A percentile compares a stretch with the other conserved stretches of the same genome.
Evolutionary conservation across 805 yeast genomes (phyloP).

Genomic region (Saturnispora galanensis): DNA sequence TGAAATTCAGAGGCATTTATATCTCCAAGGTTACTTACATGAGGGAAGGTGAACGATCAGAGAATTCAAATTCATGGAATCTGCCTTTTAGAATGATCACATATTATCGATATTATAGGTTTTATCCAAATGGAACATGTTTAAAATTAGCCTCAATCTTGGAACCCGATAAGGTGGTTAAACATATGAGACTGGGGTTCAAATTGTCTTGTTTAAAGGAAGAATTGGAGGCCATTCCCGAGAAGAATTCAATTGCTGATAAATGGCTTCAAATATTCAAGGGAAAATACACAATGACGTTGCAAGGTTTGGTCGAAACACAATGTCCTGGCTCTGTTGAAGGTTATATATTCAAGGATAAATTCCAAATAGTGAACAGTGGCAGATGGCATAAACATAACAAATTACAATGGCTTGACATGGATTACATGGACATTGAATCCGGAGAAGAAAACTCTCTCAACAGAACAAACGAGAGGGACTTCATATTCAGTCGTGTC

Average conservation of each 20-base stretch:
- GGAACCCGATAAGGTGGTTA: slow-evolving; percentile 64
- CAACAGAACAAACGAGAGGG: slow-evolving; percentile 60
- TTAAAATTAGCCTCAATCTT: slow-evolving; percentile 58
- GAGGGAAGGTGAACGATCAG: slow-evolving; percentile 70
- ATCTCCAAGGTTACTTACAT: slow-evolving; percentile 78
- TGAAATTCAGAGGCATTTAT: slow-evolving; percentile 76
- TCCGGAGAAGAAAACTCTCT: slow-evolving; percentile 26
- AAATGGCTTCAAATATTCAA: slow-evolving; percentile 29
- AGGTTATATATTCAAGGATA: slow-evolving; percentile 54
- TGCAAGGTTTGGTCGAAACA: slow-evolving; percentile 45
- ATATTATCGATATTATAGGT: slow-evolving; percentile 77
- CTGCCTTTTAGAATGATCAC: slow-evolving; percentile 79
- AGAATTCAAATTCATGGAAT: slow-evolving; percentile 54
- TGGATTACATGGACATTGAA: slow-evolving; percentile 35
- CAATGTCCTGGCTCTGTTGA: slow-evolving; percentile 49
- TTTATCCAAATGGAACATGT: slow-evolving; percentile 70
- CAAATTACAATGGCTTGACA: slow-evolving; percentile 61
- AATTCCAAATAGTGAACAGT: slow-evolving; percentile 45
- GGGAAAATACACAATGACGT: slow-evolving; percentile 51
- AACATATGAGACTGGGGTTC: slow-evolving; percentile 31
- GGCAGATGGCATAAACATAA: slow-evolving; percentile 55
- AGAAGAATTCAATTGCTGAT: too few species aligned
- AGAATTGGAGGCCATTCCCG: slow-evolving; percentile 8
- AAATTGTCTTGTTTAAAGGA: slow-evolving; percentile 16
- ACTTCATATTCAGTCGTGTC: slow-evolving; percentile 68